phyloP scores from a whole-genome alignment of 306 rosid genomes.

The Cicer cuneatum region DNA sequence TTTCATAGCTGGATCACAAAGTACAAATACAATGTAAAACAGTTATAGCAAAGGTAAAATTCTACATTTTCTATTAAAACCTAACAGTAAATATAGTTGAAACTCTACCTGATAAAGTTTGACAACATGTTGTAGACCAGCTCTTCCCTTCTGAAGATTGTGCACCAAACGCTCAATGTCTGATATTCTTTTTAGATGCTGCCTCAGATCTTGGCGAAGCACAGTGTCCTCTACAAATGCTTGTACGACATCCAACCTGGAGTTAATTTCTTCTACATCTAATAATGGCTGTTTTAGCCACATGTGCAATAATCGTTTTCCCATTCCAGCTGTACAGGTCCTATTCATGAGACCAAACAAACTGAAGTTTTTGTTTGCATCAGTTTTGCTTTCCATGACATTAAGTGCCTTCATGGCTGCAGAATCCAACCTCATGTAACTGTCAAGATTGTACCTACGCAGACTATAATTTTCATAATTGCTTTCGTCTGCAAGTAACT shows the following conservation, averaged over 20 bases:
- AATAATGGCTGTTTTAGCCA: slow-evolving; percentile 97
- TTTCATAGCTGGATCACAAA: slow-evolving; percentile 35
- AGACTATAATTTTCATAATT: slow-evolving; percentile 83
- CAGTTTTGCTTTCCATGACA: slow-evolving; percentile 87
- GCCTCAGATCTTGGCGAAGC: slow-evolving; percentile 85
- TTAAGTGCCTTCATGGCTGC: slow-evolving; percentile 95
- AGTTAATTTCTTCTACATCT: slow-evolving; percentile 77
- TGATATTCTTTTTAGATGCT: slow-evolving; percentile 88
- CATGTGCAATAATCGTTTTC: slow-evolving; percentile 85
- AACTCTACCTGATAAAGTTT: slow-evolving; percentile 88
- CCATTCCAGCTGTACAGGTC: slow-evolving; percentile 99
- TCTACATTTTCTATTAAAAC: slow-evolving; percentile 9
- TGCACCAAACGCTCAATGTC: slow-evolving; percentile 86
- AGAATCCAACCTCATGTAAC: slow-evolving; percentile 91
- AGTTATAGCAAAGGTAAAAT: slow-evolving; percentile 33
- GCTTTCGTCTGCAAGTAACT: slow-evolving; percentile 87
- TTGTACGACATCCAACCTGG: slow-evolving; percentile 86
- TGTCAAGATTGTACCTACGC: slow-evolving; percentile 76
- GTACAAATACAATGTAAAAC: slow-evolving; percentile 31
- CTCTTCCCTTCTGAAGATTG: slow-evolving; percentile 82
- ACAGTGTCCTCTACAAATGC: slow-evolving; percentile 89
- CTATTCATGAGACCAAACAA: slow-evolving; percentile 94
- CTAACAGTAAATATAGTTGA: slow-evolving; percentile 26
- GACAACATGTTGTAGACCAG: slow-evolving; percentile 86
- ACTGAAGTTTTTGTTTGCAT: slow-evolving; percentile 97